Evolutionary conservation across 2,329 filamentous ascomycete genomes (phyloP), one percentile per base, ranked within the genome.

Genomic region (Trichoderma hamatum): DNA sequence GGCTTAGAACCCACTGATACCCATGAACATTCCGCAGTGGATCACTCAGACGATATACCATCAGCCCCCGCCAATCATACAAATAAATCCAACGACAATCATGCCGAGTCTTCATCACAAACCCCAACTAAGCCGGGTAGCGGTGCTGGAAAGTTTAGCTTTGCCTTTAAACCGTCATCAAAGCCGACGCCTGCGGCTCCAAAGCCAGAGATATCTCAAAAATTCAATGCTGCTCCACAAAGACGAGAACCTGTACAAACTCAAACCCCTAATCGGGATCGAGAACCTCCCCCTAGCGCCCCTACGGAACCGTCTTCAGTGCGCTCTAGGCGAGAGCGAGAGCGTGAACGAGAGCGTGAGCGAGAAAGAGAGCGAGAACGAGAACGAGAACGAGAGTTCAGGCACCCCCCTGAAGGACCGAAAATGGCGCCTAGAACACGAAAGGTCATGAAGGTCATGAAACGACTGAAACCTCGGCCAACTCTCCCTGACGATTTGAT

Each of bases 131-230:
- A 86, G 5, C 83, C 86, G n/a, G 83, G 86, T n/a, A 77, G 81
- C 4, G 78, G 78, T 19, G 78, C 81, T 1, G 81, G 82, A 66
- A 96, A 95, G 80, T 96, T 97, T 76, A 96, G 93, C 78, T 98
- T 98, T 78, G 93, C 94, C 1, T 93, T 98, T 79, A 97, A 97
- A 78, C 87, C 90, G 11, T 87, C 91, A 52, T 85, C 84, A 13
- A 90, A 90, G 73, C 81, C 84, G 9, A 80, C 84, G 2, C 81
- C 86, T 16, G 81, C 88, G 10, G 82, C 84, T 14, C 88, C 88
- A 3, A 89, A 90, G 72, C 87, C 85, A 2, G 88, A 90, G 72
- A 90, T 90, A 65, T 89, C 88, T 0, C 86, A 88, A 72, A 90
- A 90, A 73, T 85, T 90, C 68, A 95, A 91, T 76, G 87, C 89